Percentiles rank a stretch among this genome's conserved stretches.
Conservation (phyloP, 2,329 filamentous ascomycete genomes). For the Colletotrichum tanaceti region DNA sequence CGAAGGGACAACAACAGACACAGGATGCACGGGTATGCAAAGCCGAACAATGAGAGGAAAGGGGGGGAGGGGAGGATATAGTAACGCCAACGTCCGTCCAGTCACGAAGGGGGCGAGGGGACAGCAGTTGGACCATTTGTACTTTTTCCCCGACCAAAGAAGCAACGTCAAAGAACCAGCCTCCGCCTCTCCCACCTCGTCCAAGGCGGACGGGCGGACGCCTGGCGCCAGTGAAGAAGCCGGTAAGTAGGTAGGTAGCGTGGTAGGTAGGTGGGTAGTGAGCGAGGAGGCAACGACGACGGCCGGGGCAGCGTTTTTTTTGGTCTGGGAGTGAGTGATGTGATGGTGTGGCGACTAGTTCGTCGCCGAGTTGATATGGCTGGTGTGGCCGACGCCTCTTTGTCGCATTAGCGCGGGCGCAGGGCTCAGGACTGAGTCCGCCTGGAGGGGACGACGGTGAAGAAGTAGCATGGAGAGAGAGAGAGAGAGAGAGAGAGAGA, state of each 20-base stretch:
- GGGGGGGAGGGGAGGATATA: neutral
- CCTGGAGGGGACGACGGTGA: constrained; percentile 16
- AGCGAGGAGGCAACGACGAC: constrained; percentile 2
- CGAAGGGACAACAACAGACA: neutral
- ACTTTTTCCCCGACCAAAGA: constrained; percentile 19
- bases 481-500: neutral
- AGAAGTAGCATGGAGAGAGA: neutral
- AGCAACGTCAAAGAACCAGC: constrained; percentile 19
- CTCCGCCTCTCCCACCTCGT: no score
- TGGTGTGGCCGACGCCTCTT: constrained; percentile 22
- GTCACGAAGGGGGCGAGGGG: neutral
- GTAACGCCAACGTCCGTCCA: neutral
- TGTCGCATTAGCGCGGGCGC: constrained; percentile 40
- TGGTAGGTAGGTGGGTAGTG: no score
- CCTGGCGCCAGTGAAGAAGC: constrained; percentile 16
- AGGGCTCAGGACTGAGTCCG: constrained; percentile 34
- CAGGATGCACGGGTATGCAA: neutral
- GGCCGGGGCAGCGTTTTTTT: neutral
- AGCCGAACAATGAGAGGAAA: neutral
- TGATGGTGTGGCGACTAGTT: constrained; percentile 28
- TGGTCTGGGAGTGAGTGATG: neutral
- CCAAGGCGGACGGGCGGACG: no score
- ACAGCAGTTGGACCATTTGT: constrained; percentile 23
- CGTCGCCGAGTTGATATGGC: no score
- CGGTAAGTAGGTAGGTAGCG: no score